phyloP scores from a whole-genome alignment of 1,284 basidiomycete genomes.

The Melampsora americana region DNA sequence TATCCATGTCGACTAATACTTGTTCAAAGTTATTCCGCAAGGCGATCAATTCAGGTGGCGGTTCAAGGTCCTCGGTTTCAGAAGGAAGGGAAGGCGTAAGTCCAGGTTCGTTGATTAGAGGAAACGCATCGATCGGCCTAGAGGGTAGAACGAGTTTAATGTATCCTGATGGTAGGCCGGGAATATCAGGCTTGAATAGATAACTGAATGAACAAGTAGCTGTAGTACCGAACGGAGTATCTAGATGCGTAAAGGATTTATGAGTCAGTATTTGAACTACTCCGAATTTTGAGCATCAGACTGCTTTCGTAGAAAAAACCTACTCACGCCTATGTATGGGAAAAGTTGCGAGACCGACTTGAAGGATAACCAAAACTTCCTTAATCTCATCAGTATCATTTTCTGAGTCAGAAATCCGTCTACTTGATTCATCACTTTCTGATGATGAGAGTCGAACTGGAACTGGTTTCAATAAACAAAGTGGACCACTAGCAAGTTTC shows the following conservation, averaged over 20 bases:
- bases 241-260: background rate
- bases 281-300: background rate
- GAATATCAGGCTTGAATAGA: conserved; percentile 1
- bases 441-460: background rate
- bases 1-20: background rate
- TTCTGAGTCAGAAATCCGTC: no score
- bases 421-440: no score
- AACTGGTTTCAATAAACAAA: background rate
- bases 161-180: conserved; percentile 9
- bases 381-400: background rate
- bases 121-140: conserved; percentile 4
- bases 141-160: conserved; percentile 2
- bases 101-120: background rate
- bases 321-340: conserved; percentile 3
- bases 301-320: background rate
- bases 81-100: background rate
- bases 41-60: background rate
- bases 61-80: background rate
- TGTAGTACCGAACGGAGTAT: conserved; percentile 1
- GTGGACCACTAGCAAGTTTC: background rate
- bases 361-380: conserved; percentile 3
- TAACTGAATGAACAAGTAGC: background rate
- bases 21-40: conserved; percentile 1
- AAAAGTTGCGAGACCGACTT: conserved; percentile 8
- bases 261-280: background rate